These are phyloP conservation scores for Botryotinia narcissicola DNA, from an alignment of 2,329 filamentous ascomycete species.

Conservation along the genomic window DNA sequence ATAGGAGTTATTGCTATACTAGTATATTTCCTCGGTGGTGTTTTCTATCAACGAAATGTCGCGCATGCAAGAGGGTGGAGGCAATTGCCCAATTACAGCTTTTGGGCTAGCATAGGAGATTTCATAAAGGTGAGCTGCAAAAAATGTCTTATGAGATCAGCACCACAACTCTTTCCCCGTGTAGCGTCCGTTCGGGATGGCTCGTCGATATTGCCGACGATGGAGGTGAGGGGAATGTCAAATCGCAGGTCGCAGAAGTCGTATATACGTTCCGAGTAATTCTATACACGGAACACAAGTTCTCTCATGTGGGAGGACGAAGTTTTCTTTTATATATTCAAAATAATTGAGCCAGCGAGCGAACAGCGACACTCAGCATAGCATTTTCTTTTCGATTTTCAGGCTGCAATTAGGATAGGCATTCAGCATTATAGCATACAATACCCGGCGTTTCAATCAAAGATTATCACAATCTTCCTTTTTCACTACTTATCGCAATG, in stretches of 20 bases:
- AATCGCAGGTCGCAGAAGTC: conserved; percentile 27
- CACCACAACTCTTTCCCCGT: conserved; percentile 32
- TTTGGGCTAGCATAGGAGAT: conserved; percentile 85
- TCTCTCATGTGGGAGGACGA: conserved; percentile 14
- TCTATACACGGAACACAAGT: background rate
- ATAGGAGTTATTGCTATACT: conserved; percentile 75
- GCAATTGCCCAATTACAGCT: conserved; percentile 88
- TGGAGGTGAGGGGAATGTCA: conserved; percentile 34
- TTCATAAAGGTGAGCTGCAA: conserved; percentile 69
- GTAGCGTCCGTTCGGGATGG: conserved; percentile 38
- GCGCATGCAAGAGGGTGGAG: conserved; percentile 93
- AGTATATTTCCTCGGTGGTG: conserved; percentile 87
- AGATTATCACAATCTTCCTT: conserved; percentile 10
- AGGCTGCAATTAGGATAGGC: conserved; percentile 21
- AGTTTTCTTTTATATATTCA: conserved; percentile 23
- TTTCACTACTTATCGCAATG: conserved; percentile 4
- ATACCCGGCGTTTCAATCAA: conserved; percentile 26
- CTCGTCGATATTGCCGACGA: conserved; percentile 34
- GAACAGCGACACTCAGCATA: conserved; percentile 12
- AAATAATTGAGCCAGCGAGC: conserved; percentile 6
- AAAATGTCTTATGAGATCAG: conserved; percentile 34
- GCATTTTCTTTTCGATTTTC: conserved; percentile 10
- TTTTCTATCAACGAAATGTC: conserved; percentile 93
- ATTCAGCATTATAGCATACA: conserved; percentile 30
- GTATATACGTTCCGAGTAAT: conserved; percentile 33